phyloP scores from a whole-genome alignment of 176 grass and related monocot genomes.

The Juncus inflexus region DNA sequence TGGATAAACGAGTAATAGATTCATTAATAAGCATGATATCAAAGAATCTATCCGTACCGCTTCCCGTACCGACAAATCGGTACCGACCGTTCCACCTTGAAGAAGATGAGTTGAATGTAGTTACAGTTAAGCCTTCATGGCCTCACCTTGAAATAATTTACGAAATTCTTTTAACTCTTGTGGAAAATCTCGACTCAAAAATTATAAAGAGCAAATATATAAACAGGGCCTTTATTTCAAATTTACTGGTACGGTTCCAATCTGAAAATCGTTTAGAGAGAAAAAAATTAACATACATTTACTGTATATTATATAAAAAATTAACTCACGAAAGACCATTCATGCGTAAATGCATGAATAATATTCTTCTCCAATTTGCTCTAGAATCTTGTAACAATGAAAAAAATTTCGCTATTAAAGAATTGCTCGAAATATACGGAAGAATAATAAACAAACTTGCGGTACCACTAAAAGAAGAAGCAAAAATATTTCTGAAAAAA shows the following conservation, averaged over 20 bases:
- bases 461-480: slow-evolving; percentile 83
- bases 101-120: slow-evolving; percentile 33
- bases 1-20: slow-evolving; percentile 43
- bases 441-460: slow-evolving; percentile 90
- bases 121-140: slow-evolving; percentile 43
- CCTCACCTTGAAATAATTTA: slow-evolving; percentile 58
- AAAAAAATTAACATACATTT: slow-evolving; percentile 52
- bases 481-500: slow-evolving; percentile 50
- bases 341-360: slow-evolving; percentile 64
- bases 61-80: slow-evolving; percentile 43
- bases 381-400: slow-evolving; percentile 29
- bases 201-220: slow-evolving; percentile 46
- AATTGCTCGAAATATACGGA: slow-evolving; percentile 83
- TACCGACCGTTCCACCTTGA: slow-evolving; percentile 17
- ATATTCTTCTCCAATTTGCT: slow-evolving; percentile 33
- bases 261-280: slow-evolving; percentile 89
- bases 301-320: slow-evolving; percentile 28
- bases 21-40: slow-evolving; percentile 54
- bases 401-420: slow-evolving; percentile 38
- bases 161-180: slow-evolving; percentile 47
- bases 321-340: slow-evolving; percentile 59
- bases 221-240: slow-evolving; percentile 51
- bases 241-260: slow-evolving; percentile 43
- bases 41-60: slow-evolving; percentile 65
- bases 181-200: slow-evolving; percentile 26